Percentiles rank a stretch among this genome's conserved stretches.
phyloP scores from a whole-genome alignment of 441 rosid species.

The Macaranga tanarius region DNA sequence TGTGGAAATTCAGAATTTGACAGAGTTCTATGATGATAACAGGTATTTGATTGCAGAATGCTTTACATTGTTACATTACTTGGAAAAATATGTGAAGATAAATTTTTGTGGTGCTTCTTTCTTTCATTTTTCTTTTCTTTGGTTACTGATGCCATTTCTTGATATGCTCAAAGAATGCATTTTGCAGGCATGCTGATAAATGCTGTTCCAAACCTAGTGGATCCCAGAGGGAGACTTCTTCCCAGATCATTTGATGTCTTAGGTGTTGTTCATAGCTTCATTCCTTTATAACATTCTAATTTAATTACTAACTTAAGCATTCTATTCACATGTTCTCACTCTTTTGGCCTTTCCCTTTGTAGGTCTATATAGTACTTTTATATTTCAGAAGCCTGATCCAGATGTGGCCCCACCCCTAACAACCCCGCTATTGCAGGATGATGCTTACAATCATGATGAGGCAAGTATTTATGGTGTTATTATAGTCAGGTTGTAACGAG shows the following conservation, averaged over 20 bases:
- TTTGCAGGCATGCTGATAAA: slow-evolving; percentile 71
- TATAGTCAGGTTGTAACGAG: not conserved
- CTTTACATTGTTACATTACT: not conserved
- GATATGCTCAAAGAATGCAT: slow-evolving; percentile 54
- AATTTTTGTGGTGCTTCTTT: too few relatives aligned
- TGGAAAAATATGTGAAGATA: not conserved
- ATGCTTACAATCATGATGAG: slow-evolving; percentile 59
- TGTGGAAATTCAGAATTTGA: slow-evolving; percentile 91
- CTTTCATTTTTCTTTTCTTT: not conserved
- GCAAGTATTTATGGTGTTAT: slow-evolving; percentile 43
- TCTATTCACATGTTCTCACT: slow-evolving; percentile 7
- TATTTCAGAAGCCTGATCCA: slow-evolving; percentile 93
- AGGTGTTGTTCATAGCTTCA: slow-evolving; percentile 41
- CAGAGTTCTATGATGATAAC: slow-evolving; percentile 94
- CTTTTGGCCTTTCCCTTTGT: slow-evolving; percentile 20
- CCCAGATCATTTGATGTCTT: slow-evolving; percentile 78
- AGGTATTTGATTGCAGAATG: slow-evolving; percentile 40
- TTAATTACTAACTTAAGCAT: not conserved
- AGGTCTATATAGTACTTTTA: slow-evolving; percentile 88
- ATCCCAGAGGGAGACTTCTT: slow-evolving; percentile 88
- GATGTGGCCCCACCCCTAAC: slow-evolving; percentile 80
- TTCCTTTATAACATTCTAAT: slow-evolving; percentile 12
- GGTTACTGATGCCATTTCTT: slow-evolving; percentile 20
- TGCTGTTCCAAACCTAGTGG: slow-evolving; percentile 74
- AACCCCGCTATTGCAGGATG: slow-evolving; percentile 65